A percentile compares a stretch with the other conserved stretches of the same genome.
These are phyloP conservation scores for Aspergillus panamensis DNA, from an alignment of 495 filamentous ascomycete genomes.

Conservation along the genomic window DNA sequence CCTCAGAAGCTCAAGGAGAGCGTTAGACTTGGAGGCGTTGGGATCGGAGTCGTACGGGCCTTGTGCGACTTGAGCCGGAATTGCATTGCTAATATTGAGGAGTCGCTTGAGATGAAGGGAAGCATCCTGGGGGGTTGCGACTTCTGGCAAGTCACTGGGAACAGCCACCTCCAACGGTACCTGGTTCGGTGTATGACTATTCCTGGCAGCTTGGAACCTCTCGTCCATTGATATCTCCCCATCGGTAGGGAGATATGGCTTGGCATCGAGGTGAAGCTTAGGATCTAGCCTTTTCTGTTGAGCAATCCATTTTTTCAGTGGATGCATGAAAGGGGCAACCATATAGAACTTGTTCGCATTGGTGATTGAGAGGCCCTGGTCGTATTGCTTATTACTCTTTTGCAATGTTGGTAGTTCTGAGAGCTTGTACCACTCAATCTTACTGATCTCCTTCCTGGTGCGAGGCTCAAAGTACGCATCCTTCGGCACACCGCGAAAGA, in stretches of 20 bases:
- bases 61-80: conserved; percentile 16
- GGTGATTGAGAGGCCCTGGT: conserved; percentile 49
- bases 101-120: conserved; percentile 60
- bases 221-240: conserved; percentile 41
- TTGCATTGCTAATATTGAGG: conserved; percentile 54
- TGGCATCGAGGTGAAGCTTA: conserved; percentile 26
- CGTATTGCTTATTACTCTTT: conserved; percentile 53
- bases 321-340: conserved; percentile 88
- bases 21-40: conserved; percentile 43
- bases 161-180: conserved; percentile 22
- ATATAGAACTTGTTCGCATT: conserved; percentile 92
- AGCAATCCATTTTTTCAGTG: conserved; percentile 84
- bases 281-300: conserved; percentile 70
- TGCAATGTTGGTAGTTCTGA: conserved; percentile 81
- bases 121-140: conserved; percentile 44
- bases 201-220: conserved; percentile 15
- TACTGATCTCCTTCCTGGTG: conserved; percentile 95
- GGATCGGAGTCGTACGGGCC: conserved; percentile 16
- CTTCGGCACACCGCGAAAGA: conserved; percentile 81
- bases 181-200: conserved; percentile 20
- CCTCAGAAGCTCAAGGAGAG: conserved; percentile 58
- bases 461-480: conserved; percentile 83
- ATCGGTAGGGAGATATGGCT: conserved; percentile 24
- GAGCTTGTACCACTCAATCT: conserved; percentile 87
- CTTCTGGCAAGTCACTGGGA: conserved; percentile 43